Percentiles rank a stretch among this genome's conserved stretches.
phyloP scores from a whole-genome alignment of 1,284 basidiomycete species.

The Ganoderma sinense region DNA sequence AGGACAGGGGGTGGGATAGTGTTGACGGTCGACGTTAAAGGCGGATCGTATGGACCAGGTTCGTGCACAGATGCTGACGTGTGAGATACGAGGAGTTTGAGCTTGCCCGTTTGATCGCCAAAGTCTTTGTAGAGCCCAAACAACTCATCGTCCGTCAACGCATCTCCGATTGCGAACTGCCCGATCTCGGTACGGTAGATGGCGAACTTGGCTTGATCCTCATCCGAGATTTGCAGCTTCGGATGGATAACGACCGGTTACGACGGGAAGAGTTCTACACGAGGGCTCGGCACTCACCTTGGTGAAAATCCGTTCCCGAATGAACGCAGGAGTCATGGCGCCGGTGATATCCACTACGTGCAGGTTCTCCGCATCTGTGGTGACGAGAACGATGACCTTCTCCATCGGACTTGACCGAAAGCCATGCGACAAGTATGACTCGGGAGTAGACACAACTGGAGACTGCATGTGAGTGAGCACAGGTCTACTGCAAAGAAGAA shows the following conservation, averaged over 20 bases:
- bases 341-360: constrained; percentile 81
- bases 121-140: constrained; percentile 75
- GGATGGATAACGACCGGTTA: background rate
- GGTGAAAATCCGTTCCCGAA: constrained; percentile 86
- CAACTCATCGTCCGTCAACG: constrained; percentile 73
- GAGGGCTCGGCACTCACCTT: constrained; percentile 57
- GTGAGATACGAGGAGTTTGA: constrained; percentile 84
- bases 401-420: constrained; percentile 43
- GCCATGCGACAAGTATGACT: constrained; percentile 34
- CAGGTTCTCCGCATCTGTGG: constrained; percentile 84
- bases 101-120: constrained; percentile 77
- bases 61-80: constrained; percentile 68
- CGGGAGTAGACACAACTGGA: constrained; percentile 49
- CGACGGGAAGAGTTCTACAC: background rate
- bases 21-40: constrained; percentile 52
- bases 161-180: constrained; percentile 73
- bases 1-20: constrained; percentile 63
- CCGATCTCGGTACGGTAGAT: constrained; percentile 90
- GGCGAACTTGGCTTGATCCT: constrained; percentile 79
- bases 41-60: constrained; percentile 41
- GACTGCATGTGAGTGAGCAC: constrained; percentile 44
- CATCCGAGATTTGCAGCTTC: constrained; percentile 85
- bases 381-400: constrained; percentile 75
- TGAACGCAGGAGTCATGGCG: constrained; percentile 72
- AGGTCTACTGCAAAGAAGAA: constrained; percentile 1